phyloP scores from a whole-genome alignment of 2,329 filamentous ascomycete species.

The Aspergillus sp. region DNA sequence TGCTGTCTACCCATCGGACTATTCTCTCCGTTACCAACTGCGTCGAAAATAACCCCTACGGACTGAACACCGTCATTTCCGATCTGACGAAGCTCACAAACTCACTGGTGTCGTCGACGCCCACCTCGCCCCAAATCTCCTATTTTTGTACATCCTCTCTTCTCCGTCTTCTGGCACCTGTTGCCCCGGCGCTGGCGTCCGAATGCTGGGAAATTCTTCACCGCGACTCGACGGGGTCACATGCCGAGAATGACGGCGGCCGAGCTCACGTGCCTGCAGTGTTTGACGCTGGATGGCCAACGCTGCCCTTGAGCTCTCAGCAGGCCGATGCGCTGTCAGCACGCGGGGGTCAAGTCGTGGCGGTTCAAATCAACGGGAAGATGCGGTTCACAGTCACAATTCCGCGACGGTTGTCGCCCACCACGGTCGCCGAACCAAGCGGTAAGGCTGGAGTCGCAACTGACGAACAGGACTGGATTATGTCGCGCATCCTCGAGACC shows the following conservation, averaged over 20 bases:
- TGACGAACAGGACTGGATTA: constrained; percentile 60
- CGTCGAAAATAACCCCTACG: constrained; percentile 68
- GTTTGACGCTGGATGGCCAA: constrained; percentile 59
- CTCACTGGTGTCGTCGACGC: constrained; percentile 51
- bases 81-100: constrained; percentile 83
- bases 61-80: constrained; percentile 80
- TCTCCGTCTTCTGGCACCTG: constrained; percentile 72
- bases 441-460: constrained; percentile 17
- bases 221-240: constrained; percentile 12
- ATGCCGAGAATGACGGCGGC: constrained; percentile 1
- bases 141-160: constrained; percentile 56
- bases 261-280: constrained; percentile 33
- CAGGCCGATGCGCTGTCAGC: constrained; percentile 48
- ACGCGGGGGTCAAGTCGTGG: constrained; percentile 52
- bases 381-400: constrained; percentile 68
- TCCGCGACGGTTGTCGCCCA: constrained; percentile 47
- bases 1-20: constrained; percentile 66
- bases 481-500: constrained; percentile 60
- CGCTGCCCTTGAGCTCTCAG: constrained; percentile 36
- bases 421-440: constrained; percentile 24
- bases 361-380: constrained; percentile 80
- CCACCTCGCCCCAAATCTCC: constrained; percentile 39
- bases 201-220: constrained; percentile 71
- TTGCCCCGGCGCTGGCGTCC: constrained; percentile 76
- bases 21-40: constrained; percentile 67